phyloP scores from a whole-genome alignment of 768 basidiomycete species.

The Harrya chromipes region DNA sequence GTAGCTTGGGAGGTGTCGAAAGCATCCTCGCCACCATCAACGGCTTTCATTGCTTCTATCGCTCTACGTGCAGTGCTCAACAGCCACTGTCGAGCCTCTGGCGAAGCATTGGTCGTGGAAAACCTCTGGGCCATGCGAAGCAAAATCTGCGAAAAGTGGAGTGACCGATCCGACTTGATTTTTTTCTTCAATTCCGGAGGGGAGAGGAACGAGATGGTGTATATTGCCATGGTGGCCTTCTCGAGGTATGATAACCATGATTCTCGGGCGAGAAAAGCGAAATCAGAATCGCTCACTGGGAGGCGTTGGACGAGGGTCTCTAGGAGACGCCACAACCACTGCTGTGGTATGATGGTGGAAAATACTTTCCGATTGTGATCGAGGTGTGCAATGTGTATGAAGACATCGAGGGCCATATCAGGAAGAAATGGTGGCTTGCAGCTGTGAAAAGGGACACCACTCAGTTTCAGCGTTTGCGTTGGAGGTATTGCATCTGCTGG shows the following conservation, averaged over 20 bases:
- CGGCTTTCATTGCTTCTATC: slow-evolving; percentile 72
- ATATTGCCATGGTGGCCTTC: slow-evolving; percentile 77
- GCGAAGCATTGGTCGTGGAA: slow-evolving; percentile 41
- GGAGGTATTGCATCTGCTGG: slow-evolving; percentile 64
- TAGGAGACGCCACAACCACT: slow-evolving; percentile 60
- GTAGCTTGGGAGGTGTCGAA: slow-evolving; percentile 64
- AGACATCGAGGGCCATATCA: slow-evolving; percentile 80
- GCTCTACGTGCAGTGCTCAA: slow-evolving; percentile 59
- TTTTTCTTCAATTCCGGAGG: slow-evolving; percentile 69
- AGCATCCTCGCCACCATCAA: slow-evolving; percentile 73
- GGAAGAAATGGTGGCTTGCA: slow-evolving; percentile 57
- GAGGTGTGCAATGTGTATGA: slow-evolving; percentile 70
- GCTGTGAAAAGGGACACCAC: slow-evolving; percentile 40
- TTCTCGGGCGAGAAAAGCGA: slow-evolving; percentile 60
- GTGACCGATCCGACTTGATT: slow-evolving; percentile 60
- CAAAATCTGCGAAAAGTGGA: slow-evolving; percentile 71
- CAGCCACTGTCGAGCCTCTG: slow-evolving; percentile 53
- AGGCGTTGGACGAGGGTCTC: slow-evolving; percentile 75
- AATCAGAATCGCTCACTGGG: slow-evolving; percentile 77
- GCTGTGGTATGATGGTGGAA: slow-evolving; percentile 53
- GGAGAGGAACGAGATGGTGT: slow-evolving; percentile 82
- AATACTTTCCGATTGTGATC: slow-evolving; percentile 80
- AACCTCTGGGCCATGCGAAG: slow-evolving; percentile 69
- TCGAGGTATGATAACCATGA: slow-evolving; percentile 77
- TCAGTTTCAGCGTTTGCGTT: slow-evolving; percentile 51